These are phyloP conservation scores for Heliamphora exappendiculata DNA, from an alignment of 148 eudicot genomes.

Conservation along the genomic window DNA sequence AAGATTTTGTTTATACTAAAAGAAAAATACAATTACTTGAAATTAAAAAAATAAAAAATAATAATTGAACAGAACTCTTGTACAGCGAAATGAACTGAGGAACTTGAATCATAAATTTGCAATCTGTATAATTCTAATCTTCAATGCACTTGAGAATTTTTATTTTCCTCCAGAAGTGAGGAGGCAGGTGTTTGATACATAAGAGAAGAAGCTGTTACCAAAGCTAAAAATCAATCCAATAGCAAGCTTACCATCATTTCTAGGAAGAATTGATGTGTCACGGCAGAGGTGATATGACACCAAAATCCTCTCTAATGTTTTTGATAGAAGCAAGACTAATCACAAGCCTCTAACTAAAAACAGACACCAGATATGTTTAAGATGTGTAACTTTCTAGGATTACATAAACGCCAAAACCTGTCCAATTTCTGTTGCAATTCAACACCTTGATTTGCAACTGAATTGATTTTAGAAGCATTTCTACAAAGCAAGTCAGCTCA, in stretches of 20 bases:
- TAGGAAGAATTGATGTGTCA: conserved; percentile 1
- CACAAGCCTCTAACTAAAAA: not conserved
- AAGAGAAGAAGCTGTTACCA: not conserved
- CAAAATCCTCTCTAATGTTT: not conserved
- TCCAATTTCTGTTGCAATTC: not conserved
- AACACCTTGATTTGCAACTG: not conserved
- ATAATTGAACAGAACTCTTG: not conserved
- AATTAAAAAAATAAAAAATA: too few species aligned
- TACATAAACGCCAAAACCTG: not conserved
- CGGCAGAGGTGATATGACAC: not conserved
- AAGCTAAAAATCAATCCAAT: not conserved
- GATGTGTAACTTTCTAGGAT: not conserved
- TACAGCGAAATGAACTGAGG: not conserved
- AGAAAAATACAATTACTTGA: not conserved
- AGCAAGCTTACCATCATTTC: conserved; percentile 1
- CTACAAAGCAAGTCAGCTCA: not conserved
- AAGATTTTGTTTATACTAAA: not conserved
- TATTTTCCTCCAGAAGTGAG: not conserved
- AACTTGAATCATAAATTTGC: not conserved
- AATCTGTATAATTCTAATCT: not conserved
- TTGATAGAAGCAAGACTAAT: not conserved
- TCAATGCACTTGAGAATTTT: not conserved
- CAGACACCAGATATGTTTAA: not conserved
- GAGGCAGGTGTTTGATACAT: not conserved
- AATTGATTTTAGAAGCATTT: not conserved